phyloP scores from a whole-genome alignment of 2,329 filamentous ascomycete species.

The Aspergillus pseudotamarii region DNA sequence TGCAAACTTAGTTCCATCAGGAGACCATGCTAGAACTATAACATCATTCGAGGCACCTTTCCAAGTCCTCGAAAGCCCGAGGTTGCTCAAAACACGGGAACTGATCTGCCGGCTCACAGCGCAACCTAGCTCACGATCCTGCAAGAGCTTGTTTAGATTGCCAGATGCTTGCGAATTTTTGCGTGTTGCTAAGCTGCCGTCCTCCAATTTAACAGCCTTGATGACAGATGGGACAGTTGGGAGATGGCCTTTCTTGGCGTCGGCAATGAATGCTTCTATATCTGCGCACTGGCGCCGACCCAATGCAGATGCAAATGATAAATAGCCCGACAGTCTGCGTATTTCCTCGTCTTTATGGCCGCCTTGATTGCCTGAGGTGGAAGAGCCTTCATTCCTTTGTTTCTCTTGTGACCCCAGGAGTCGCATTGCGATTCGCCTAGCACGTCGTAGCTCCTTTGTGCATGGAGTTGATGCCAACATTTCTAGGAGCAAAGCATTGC shows the following conservation, averaged over 20 bases:
- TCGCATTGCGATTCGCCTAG: slow-evolving; percentile 7
- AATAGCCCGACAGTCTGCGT: slow-evolving; percentile 7
- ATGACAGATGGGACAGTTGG: slow-evolving; percentile 21
- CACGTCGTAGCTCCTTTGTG: neutral
- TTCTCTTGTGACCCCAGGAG: slow-evolving; percentile 1
- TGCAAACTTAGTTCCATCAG: slow-evolving; percentile 57
- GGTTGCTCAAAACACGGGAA: slow-evolving; percentile 35
- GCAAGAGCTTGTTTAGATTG: slow-evolving; percentile 27
- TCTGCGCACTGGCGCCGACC: slow-evolving; percentile 20
- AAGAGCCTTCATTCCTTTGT: neutral
- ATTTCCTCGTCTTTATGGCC: slow-evolving; percentile 2
- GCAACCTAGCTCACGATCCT: slow-evolving; percentile 34
- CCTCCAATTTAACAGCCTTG: neutral
- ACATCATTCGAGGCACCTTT: slow-evolving; percentile 63
- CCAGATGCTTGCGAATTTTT: neutral
- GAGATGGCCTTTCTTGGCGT: slow-evolving; percentile 23
- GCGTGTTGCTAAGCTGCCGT: neutral
- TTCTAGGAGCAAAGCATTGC: slow-evolving; percentile 12
- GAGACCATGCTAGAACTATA: slow-evolving; percentile 58
- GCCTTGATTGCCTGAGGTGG: neutral
- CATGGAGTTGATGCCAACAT: neutral
- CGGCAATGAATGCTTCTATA: slow-evolving; percentile 25
- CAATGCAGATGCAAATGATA: slow-evolving; percentile 18
- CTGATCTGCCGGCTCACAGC: slow-evolving; percentile 17
- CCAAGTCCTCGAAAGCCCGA: slow-evolving; percentile 53